Base-by-base conservation (phyloP, 2,329 filamentous ascomycete species). In the Hypoxylon sp. region DNA sequence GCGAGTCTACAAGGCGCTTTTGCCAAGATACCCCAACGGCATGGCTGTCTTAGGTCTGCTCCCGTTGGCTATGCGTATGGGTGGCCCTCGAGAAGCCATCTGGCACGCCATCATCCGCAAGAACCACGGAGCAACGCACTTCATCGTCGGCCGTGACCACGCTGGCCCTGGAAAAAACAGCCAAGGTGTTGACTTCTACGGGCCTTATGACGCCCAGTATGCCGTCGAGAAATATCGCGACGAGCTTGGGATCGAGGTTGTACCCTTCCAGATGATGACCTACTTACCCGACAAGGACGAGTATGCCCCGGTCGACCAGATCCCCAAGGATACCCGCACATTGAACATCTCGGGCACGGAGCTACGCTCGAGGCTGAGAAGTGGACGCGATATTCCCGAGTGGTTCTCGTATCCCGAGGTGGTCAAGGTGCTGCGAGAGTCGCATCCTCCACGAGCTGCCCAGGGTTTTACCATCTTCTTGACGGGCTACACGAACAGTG, bases 331-430 rank as follows among this genome's bases (percentile, higher is more conserved):
- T 66, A 83, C 89, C 72, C 91, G 91, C 77, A 98, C 94, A 48
- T 85, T 92, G 67, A 91, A 94, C 81, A 94, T 94, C 76, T 92
- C 88, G 31, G 89, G 89, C 60, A 92, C 89, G 60, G 95, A 99
- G 82, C 91, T 99, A 72, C 93, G 95, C 73, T 86, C 90, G 72
- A 91, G 95, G 70, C 88, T 99, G 64, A 88, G 90, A 72, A 96
- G 90, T 60, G 95, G 95, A 69, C 91, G 91, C 70, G 92, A 96
- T 69, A 99, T 99, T 70, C 95, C 95, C 68, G 92, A 96, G 78
- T 99, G 95, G 95, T 99, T 99, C 85, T 98, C 95, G 26, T 99
- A 99, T 83, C 94, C 95, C 62, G 95, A 99, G 81, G 95, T 99
- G 69, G 95, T 99, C 79, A 88, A 88, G 77, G 95, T 98, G 46